Base-by-base conservation (phyloP, 352 stramenopile genomes). In the Phytophthora nicotianae region DNA sequence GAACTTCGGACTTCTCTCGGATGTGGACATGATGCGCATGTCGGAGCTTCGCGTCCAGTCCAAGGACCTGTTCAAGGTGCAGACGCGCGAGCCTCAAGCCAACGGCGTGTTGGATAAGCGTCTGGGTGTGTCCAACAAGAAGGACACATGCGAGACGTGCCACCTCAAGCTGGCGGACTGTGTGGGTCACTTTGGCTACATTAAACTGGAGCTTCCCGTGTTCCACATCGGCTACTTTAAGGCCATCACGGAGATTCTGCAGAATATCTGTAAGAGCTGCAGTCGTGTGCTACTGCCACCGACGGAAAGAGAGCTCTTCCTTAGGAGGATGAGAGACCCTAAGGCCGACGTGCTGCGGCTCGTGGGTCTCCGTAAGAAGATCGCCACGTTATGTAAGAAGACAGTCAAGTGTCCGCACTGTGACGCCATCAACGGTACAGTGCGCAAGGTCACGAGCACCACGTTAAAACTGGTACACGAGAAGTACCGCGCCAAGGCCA, bases 181-280 rank as follows among this genome's bases (percentile, higher is more conserved):
- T 70, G 95, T 98, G 5, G 98, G 98, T 14, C 97, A 99, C 73
- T 99, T 98, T 83, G 98, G 98, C 17, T 98, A 99, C 83, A 99
- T 99, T 71, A 89, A 97, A 51, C 75, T 99, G 29, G 93, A 97
- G 64, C 87, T 99, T 29, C 98, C 98, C 0, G 97, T 99, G 54
- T 99, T 99, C 74, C 98, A 99, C 81, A 99, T 99, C 75, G 98
- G 98, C 5, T 99, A 98, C 75, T 98, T 99, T 70, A 99, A 99
- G 62, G 95, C 98, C 63, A 99, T 97, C 47, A 90, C 99, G 11
- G 91, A 97, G 50, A 91, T 99, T 16, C 74, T 99, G 29, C 97
- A 99, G 72, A 99, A 97, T 68, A 98, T 99, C 49, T 99, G 98
- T 67, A 96, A 96, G 75, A 89, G 81, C 17, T 99, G 98, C 75